Evolutionary conservation across 2,329 filamentous ascomycete genomes (phyloP).

Genomic region (Byssoonygena ceratinophila): DNA sequence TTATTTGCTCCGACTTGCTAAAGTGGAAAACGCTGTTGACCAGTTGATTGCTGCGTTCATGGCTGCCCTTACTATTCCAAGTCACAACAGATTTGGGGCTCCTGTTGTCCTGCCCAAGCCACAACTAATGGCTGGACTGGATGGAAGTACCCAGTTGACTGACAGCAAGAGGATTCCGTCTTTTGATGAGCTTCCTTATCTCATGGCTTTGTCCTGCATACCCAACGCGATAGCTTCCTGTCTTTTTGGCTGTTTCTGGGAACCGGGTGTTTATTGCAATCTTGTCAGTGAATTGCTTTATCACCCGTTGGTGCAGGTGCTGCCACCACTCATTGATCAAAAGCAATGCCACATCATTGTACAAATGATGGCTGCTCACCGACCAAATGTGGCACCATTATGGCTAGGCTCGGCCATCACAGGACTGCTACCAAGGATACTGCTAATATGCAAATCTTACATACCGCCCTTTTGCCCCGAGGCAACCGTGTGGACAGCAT

Average conservation of each 20-base stretch:
- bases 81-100: constrained; percentile 13
- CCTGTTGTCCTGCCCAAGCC: constrained; percentile 12
- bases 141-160: neutral
- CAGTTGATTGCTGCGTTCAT: constrained; percentile 15
- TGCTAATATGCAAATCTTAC: neutral
- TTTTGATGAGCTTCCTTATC: constrained; percentile 10
- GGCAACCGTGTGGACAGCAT: neutral
- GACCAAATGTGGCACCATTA: constrained; percentile 11
- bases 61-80: constrained; percentile 14
- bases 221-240: constrained; percentile 10
- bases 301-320: constrained; percentile 4
- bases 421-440: constrained; percentile 11
- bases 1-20: constrained; percentile 15
- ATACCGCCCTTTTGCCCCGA: constrained; percentile 10
- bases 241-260: constrained; percentile 13
- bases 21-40: constrained; percentile 14
- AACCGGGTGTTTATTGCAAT: constrained; percentile 10
- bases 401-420: constrained; percentile 11
- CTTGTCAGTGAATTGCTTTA: constrained; percentile 13
- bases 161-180: constrained; percentile 10
- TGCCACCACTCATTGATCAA: constrained; percentile 9
- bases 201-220: constrained; percentile 12
- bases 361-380: constrained; percentile 10
- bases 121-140: neutral
- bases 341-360: constrained; percentile 7